These are phyloP conservation scores for Hura crepitans DNA, from an alignment of 441 rosid species.

Conservation along the genomic window DNA sequence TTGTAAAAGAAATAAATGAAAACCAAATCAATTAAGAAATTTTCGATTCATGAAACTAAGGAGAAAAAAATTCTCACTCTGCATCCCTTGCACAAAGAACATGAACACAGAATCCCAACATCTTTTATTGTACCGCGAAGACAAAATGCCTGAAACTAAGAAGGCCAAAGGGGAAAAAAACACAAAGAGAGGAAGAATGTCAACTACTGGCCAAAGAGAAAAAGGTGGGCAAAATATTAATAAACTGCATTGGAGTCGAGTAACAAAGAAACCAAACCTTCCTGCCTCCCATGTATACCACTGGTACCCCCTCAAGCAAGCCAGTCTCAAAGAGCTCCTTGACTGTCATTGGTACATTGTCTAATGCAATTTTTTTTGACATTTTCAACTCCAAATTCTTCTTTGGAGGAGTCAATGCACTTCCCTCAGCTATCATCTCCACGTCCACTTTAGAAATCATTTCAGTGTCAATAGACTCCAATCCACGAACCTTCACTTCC, in stretches of 20 bases:
- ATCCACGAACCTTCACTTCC: slow-evolving; percentile 37
- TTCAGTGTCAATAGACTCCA: slow-evolving; percentile 30
- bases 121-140: slow-evolving; percentile 81
- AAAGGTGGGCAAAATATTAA: not conserved
- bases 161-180: slow-evolving; percentile 16
- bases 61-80: slow-evolving; percentile 47
- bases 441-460: slow-evolving; percentile 35
- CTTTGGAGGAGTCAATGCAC: slow-evolving; percentile 38
- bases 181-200: not conserved
- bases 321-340: slow-evolving; percentile 94
- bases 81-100: slow-evolving; percentile 75
- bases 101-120: slow-evolving; percentile 89
- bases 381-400: slow-evolving; percentile 52
- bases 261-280: slow-evolving; percentile 46
- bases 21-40: slow-evolving; percentile 16
- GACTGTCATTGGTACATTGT: slow-evolving; percentile 73
- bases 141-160: slow-evolving; percentile 69
- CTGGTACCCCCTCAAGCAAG: slow-evolving; percentile 83
- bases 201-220: not conserved
- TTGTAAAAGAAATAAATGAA: slow-evolving; percentile 5
- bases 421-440: slow-evolving; percentile 49
- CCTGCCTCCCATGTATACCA: slow-evolving; percentile 84
- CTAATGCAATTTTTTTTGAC: slow-evolving; percentile 48
- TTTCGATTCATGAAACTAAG: slow-evolving; percentile 11
- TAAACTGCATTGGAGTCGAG: slow-evolving; percentile 8